Base-by-base conservation (phyloP, 2,329 filamentous ascomycete species). In the Claviceps quebecensis region DNA sequence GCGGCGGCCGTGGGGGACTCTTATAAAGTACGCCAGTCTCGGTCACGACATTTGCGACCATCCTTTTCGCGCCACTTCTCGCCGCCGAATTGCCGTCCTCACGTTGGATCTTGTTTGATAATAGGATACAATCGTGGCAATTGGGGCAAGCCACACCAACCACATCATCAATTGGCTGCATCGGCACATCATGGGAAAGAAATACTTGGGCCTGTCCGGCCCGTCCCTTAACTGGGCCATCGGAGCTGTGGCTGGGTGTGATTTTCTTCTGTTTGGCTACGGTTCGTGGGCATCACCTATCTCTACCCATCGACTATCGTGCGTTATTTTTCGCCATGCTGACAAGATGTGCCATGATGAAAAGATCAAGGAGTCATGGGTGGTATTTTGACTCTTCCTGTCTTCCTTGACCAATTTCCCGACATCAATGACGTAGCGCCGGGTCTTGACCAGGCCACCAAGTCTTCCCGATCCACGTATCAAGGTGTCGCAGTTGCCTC, bases 331-430 rank as follows among this genome's bases (percentile, higher is more conserved):
- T 2, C 5, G 14, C 39, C 17, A n/a, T 46, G 19, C 47, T 43
- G 43, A 52, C 41, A 19, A 41, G 29, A 4, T 16, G n/a, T 39
- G 19, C n/a, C 26, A 29, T 17, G 16, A 13, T 17, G 22, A 13
- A 75, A 34, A 82, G 84, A 87, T 64, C 83, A 86, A 66, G 81
- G 84, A 61, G 83, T 87, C 9, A 88, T 86, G 74, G 85, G 83
- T 45, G 82, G 82, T 52, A 80, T 91, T 56, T 70, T 91, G 52
- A 87, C 84, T 3, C 75, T 90, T 9, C 67, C 69, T 29, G 67
- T 78, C 57, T 83, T 83, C 61, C 69, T 81, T 17, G 53, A 60
- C 1, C 78, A 75, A 59, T 83, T 84, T 65, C 66, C 78, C 40
- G 76, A 75, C 4, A 70, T 58, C 59, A 67, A 74, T 19, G 66